Conservation (phyloP, 345 rosid species). For the Camelina neglecta region DNA sequence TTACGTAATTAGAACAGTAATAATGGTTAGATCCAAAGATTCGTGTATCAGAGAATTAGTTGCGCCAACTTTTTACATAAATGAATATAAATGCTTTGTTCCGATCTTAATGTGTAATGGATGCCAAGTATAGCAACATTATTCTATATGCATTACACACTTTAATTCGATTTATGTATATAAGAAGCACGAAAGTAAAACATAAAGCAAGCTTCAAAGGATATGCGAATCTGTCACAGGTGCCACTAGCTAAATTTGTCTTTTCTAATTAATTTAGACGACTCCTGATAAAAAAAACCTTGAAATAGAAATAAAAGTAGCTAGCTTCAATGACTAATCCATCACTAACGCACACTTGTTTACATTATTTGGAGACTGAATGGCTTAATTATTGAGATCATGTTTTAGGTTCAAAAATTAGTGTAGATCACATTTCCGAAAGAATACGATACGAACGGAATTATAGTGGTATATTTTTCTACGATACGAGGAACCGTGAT, state of each 20-base stretch:
- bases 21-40: not conserved
- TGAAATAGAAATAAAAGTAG: slow-evolving; percentile 6
- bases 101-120: slow-evolving; percentile 30
- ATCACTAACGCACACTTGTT: not conserved
- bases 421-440: not conserved
- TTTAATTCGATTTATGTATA: slow-evolving; percentile 19
- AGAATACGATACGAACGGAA: too few relatives aligned
- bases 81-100: not conserved
- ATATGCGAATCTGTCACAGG: slow-evolving; percentile 34
- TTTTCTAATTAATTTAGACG: not conserved
- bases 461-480: too few relatives aligned
- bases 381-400: not conserved
- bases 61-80: not conserved
- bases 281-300: not conserved
- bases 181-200: slow-evolving; percentile 10
- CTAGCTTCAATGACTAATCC: not conserved
- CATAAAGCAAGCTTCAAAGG: slow-evolving; percentile 25
- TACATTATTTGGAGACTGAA: not conserved
- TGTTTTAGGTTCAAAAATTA: not conserved
- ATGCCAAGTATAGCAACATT: slow-evolving; percentile 33
- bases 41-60: not conserved
- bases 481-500: not conserved
- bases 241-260: slow-evolving; percentile 11
- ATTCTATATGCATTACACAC: slow-evolving; percentile 17
- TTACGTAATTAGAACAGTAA: not conserved